phyloP scores from a whole-genome alignment of 805 yeast genomes.

The Ogataea haglerorum region DNA sequence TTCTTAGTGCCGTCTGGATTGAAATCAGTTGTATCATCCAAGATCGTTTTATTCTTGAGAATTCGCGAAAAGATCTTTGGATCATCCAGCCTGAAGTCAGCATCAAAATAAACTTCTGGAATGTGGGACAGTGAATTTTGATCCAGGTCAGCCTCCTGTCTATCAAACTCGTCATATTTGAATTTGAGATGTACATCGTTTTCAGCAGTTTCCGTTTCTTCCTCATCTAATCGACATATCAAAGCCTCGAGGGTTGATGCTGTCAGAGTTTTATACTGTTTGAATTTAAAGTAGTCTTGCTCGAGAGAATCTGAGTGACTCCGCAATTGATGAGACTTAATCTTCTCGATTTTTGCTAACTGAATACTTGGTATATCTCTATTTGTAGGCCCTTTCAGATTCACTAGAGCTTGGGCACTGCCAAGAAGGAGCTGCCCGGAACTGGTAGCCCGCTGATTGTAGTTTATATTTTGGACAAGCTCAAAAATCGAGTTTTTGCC shows the following conservation, averaged over 20 bases:
- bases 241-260: slow-evolving; percentile 40
- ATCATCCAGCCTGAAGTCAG: slow-evolving; percentile 77
- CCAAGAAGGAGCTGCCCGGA: slow-evolving; percentile 28
- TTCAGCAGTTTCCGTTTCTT: slow-evolving; percentile 20
- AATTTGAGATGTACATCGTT: slow-evolving; percentile 8
- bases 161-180: slow-evolving; percentile 8
- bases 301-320: slow-evolving; percentile 43
- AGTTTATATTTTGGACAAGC: slow-evolving; percentile 60
- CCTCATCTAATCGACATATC: slow-evolving; percentile 20
- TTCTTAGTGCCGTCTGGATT: slow-evolving; percentile 32
- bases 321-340: slow-evolving; percentile 41
- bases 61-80: slow-evolving; percentile 80
- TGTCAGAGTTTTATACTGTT: slow-evolving; percentile 41
- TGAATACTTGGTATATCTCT: slow-evolving; percentile 82
- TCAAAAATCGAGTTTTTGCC: slow-evolving; percentile 79
- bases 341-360: slow-evolving; percentile 49
- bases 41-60: slow-evolving; percentile 51
- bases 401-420: slow-evolving; percentile 41
- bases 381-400: slow-evolving; percentile 64
- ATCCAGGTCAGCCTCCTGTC: slow-evolving; percentile 24
- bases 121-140: slow-evolving; percentile 41
- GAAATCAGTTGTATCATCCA: slow-evolving; percentile 31
- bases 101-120: slow-evolving; percentile 66
- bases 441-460: slow-evolving; percentile 29
- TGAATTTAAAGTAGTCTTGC: slow-evolving; percentile 43